Evolutionary conservation across 2,329 filamentous ascomycete species (phyloP).

Genomic region (Claviceps paspali): DNA sequence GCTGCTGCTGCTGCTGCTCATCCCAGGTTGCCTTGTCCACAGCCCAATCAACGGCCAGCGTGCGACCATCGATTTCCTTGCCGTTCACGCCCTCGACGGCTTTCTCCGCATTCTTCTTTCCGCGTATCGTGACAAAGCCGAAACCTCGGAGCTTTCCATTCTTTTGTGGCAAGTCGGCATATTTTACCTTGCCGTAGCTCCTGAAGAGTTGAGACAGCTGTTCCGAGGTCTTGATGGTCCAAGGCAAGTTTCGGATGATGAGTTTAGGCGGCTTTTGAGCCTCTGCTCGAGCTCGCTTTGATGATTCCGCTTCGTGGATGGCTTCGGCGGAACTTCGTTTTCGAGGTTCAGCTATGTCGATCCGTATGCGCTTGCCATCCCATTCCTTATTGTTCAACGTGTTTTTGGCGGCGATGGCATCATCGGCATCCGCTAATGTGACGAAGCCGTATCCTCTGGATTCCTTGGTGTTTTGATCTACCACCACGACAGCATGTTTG

Average conservation of each 20-base stretch:
- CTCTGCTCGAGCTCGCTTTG: constrained; percentile 40
- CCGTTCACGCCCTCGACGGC: constrained; percentile 78
- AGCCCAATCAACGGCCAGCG: constrained; percentile 89
- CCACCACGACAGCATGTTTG: constrained; percentile 88
- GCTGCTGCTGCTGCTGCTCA: constrained; percentile 34
- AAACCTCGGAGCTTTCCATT: constrained; percentile 71
- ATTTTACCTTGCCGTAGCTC: constrained; percentile 84
- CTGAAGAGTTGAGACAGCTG: constrained; percentile 67
- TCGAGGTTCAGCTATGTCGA: constrained; percentile 79
- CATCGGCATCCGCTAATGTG: constrained; percentile 86
- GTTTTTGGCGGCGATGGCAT: constrained; percentile 65
- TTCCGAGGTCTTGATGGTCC: constrained; percentile 80
- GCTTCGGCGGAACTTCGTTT: constrained; percentile 45
- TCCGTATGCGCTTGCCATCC: constrained; percentile 64
- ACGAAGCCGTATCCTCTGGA: constrained; percentile 94
- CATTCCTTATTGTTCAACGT: constrained; percentile 68
- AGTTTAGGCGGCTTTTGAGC: constrained; percentile 54
- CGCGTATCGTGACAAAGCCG: constrained; percentile 79
- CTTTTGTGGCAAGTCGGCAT: constrained; percentile 67
- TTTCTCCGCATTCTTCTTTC: constrained; percentile 79
- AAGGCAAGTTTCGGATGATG: constrained; percentile 87
- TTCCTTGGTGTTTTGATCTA: constrained; percentile 70
- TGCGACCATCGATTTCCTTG: constrained; percentile 74
- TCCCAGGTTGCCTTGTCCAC: constrained; percentile 85
- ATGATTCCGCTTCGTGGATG: constrained; percentile 22